Evolutionary conservation across 23 red algal genomes (phyloP), one percentile per base, ranked within the genome.

Genomic region (Gracilaria domingensis): DNA sequence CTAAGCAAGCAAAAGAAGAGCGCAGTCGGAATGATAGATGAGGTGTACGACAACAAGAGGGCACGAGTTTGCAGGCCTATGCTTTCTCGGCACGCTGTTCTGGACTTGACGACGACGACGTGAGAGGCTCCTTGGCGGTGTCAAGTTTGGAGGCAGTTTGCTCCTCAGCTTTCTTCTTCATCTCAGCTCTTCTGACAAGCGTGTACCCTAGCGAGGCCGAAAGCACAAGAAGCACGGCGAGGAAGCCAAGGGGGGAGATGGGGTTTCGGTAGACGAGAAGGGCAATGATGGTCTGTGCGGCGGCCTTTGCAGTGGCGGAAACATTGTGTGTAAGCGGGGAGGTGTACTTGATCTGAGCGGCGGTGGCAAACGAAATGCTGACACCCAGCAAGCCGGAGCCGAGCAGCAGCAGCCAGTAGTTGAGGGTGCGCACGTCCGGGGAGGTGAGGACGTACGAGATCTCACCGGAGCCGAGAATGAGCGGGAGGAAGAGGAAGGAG

Each of bases 311-410:
- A n/a, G 96, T 98, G 12, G 91, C 92, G 12, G 96, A 98, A 6
- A 98, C 93, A 79, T 98, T 98, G 73, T 98, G 96, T 28, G 96
- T 93, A 53, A 98, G 90, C 23, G 96, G 96, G 83, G 92, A 95
- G 6, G 96, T 98, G 59, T 90, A 98, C 84, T 98, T 98, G 88
- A 98, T 98, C 80, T 98, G 96, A 24, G 96, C 87, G 14, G 96
- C 96, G 23, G 96, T 86, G 44, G 96, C 96, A 82, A 98, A 98
- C 50, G 84, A 91, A 77, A 98, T 98, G 38, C 80, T 82, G 55
- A 98, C 91, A 54, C 96, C 96, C 23, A 98, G 75, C 23, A 93
- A 25, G 20, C 96, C 96, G 33, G 92, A 91, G 13, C 76, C 45
- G 26, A 67, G 66, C 72, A 98, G 82, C 24, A 98, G 69, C 17